A percentile compares a stretch with the other conserved stretches of the same genome.
phyloP scores from a whole-genome alignment of 768 basidiomycete genomes.

The Boletus rubescentipes region DNA sequence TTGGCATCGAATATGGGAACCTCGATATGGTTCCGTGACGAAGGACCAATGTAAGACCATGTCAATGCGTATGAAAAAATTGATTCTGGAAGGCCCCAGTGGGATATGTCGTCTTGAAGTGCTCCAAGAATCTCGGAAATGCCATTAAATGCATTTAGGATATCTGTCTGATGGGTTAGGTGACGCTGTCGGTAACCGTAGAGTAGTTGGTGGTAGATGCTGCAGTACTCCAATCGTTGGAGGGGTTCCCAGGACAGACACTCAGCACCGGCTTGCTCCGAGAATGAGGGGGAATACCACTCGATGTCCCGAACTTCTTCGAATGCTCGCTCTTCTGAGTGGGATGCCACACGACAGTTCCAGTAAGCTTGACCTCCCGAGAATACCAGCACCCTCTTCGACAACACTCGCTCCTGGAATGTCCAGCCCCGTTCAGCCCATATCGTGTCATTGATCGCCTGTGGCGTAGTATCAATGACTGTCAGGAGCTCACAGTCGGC shows the following conservation, averaged over 20 bases:
- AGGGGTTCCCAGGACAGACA: background rate
- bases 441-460: background rate
- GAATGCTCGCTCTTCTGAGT: slow-evolving; percentile 14
- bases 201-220: background rate
- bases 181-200: slow-evolving; percentile 5
- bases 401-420: slow-evolving; percentile 20
- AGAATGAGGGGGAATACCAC: background rate
- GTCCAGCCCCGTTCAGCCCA: slow-evolving; percentile 21
- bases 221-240: background rate
- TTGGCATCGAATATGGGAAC: slow-evolving; percentile 7
- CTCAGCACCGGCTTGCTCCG: background rate
- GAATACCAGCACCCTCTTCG: slow-evolving; percentile 18
- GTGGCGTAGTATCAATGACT: slow-evolving; percentile 4
- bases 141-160: slow-evolving; percentile 16
- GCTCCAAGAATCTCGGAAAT: slow-evolving; percentile 11
- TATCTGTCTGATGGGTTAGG: slow-evolving; percentile 11
- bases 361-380: slow-evolving; percentile 19
- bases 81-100: slow-evolving; percentile 18
- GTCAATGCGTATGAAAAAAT: slow-evolving; percentile 10
- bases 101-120: slow-evolving; percentile 10
- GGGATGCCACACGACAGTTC: slow-evolving; percentile 9
- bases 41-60: slow-evolving; percentile 2
- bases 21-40: background rate
- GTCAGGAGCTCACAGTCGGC: slow-evolving; percentile 12
- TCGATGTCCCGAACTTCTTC: slow-evolving; percentile 1